Conservation (phyloP, 2,329 filamentous ascomycete species). For the Ceratocystis alfenasii region DNA sequence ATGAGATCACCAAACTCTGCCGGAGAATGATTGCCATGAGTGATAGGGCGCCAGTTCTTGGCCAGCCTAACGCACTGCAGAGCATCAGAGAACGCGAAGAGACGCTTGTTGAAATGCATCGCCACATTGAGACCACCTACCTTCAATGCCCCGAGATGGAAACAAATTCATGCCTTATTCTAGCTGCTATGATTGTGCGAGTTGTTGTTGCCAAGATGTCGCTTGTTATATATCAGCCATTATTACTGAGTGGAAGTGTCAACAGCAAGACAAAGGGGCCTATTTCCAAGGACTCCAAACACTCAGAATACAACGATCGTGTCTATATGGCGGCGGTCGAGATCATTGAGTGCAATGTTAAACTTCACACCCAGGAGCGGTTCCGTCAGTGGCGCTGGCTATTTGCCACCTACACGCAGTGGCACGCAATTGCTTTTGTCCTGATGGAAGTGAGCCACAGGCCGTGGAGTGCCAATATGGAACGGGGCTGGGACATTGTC, state of each 20-base stretch:
- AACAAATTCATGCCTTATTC: conserved; percentile 47
- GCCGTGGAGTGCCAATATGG: conserved; percentile 39
- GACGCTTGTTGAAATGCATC: conserved; percentile 31
- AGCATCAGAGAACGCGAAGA: conserved; percentile 19
- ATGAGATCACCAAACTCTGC: conserved; percentile 33
- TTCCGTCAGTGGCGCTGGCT: conserved; percentile 39
- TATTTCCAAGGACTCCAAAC: conserved; percentile 4
- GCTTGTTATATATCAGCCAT: conserved; percentile 63
- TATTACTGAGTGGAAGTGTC: conserved; percentile 49
- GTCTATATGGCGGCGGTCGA: conserved; percentile 62
- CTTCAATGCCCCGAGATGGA: conserved; percentile 40
- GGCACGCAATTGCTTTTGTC: conserved; percentile 40
- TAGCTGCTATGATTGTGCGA: conserved; percentile 54
- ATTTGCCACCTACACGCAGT: conserved; percentile 40
- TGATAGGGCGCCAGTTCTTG: conserved; percentile 16
- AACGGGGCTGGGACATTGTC: conserved; percentile 40
- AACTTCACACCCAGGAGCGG: conserved; percentile 48
- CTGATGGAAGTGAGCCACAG: conserved; percentile 37
- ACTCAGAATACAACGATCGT: conserved; percentile 48
- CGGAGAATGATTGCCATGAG: conserved; percentile 25
- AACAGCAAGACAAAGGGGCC: conserved; percentile 35
- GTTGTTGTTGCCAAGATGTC: conserved; percentile 69
- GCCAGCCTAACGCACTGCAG: conserved; percentile 19
- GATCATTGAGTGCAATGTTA: conserved; percentile 56
- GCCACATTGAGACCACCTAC: conserved; percentile 44